A percentile compares a stretch with the other conserved stretches of the same genome.
Evolutionary conservation across 2,329 filamentous ascomycete species (phyloP).

Genomic region (Coniella lustricola): DNA sequence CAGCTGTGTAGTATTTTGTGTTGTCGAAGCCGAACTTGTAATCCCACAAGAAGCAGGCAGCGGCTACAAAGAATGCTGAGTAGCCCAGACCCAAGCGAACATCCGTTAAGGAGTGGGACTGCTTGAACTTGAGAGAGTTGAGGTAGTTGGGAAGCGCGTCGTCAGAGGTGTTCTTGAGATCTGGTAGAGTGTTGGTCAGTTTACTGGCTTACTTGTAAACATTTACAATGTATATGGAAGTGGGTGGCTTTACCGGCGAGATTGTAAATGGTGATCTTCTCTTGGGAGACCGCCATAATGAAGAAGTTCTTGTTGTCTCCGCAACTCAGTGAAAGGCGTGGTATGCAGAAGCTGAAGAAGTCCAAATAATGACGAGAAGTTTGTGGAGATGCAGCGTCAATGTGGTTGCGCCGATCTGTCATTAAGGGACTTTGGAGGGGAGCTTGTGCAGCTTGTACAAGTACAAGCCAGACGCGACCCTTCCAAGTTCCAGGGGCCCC

Average conservation of each 20-base stretch:
- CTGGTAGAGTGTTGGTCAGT: slow-evolving; percentile 37
- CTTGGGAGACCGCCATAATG: slow-evolving; percentile 36
- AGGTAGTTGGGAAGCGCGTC: slow-evolving; percentile 93
- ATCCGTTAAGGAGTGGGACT: slow-evolving; percentile 74
- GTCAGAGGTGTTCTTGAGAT: slow-evolving; percentile 94
- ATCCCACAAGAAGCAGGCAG: slow-evolving; percentile 82
- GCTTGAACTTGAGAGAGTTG: slow-evolving; percentile 75
- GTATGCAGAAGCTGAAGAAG: neutral
- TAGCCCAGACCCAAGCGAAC: slow-evolving; percentile 81
- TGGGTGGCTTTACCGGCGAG: slow-evolving; percentile 47
- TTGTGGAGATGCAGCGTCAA: neutral
- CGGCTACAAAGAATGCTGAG: slow-evolving; percentile 70
- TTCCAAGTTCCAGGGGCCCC: slow-evolving; percentile 3
- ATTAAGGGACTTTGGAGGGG: neutral
- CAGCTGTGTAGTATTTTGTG: slow-evolving; percentile 74
- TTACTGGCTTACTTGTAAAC: neutral
- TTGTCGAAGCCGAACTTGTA: slow-evolving; percentile 83
- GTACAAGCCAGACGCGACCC: neutral
- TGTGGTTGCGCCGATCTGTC: slow-evolving; percentile 3
- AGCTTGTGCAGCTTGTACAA: neutral
- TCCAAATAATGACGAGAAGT: neutral
- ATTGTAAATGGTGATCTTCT: slow-evolving; percentile 61
- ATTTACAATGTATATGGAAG: no score
- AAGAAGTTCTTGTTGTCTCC: neutral
- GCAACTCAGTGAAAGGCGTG: neutral